phyloP scores from a whole-genome alignment of 192 early-diverging fungal genomes.

The Entrophospora sp. region DNA sequence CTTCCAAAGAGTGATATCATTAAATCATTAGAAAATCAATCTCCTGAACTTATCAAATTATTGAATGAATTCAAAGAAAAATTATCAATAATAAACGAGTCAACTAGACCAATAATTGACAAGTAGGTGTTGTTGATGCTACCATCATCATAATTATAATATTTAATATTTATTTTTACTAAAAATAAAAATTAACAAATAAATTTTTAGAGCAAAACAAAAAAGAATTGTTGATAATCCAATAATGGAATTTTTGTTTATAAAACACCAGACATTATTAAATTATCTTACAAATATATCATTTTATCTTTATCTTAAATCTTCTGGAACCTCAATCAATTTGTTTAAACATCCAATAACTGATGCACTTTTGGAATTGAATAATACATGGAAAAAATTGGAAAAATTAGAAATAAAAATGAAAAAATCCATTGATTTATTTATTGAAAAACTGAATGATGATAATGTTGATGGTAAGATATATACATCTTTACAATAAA shows the following conservation, averaged over 20 bases:
- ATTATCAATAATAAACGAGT: conserved; percentile 25
- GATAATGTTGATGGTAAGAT: conserved; percentile 16
- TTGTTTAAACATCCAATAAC: conserved; percentile 81
- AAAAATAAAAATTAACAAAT: neutral
- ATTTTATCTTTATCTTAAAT: conserved; percentile 73
- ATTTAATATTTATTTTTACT: neutral
- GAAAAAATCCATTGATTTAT: conserved; percentile 38
- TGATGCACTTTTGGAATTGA: conserved; percentile 63
- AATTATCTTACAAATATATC: conserved; percentile 85
- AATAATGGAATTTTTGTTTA: conserved; percentile 27
- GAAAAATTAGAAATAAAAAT: conserved; percentile 56
- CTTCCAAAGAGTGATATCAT: conserved; percentile 53
- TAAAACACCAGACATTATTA: conserved; percentile 43
- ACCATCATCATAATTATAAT: neutral
- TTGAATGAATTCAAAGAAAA: conserved; percentile 53
- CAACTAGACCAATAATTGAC: conserved; percentile 20
- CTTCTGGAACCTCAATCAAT: conserved; percentile 37
- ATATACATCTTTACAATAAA: too few species aligned
- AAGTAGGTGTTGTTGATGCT: conserved; percentile 24
- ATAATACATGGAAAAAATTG: conserved; percentile 59
- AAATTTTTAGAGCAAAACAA: conserved; percentile 20
- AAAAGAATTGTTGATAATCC: conserved; percentile 18
- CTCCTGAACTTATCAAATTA: conserved; percentile 65
- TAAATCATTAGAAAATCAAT: conserved; percentile 58
- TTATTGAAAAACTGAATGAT: conserved; percentile 27